Percentiles rank a stretch among this genome's conserved stretches.
phyloP scores from a whole-genome alignment of 495 filamentous ascomycete genomes.

The Xylaria nigripes region DNA sequence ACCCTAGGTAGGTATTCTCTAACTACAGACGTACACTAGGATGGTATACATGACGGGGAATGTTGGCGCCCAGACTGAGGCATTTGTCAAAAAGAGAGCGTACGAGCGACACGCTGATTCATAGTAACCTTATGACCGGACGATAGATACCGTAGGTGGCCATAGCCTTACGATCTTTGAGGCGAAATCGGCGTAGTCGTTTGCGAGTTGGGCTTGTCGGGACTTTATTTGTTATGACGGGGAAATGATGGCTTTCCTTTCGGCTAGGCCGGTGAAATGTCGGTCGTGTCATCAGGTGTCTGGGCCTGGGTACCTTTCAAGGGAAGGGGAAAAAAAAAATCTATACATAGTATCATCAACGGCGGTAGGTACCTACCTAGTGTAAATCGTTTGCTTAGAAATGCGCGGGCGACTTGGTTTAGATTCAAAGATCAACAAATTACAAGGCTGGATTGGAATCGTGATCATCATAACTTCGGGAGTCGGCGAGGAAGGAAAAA shows the following conservation, averaged over 20 bases:
- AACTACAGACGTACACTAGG: not conserved
- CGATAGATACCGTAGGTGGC: too few species aligned
- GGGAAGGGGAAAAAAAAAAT: not conserved
- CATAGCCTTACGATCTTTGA: not conserved
- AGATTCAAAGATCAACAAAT: not conserved
- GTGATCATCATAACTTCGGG: not conserved
- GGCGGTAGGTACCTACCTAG: not conserved
- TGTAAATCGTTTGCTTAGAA: too few species aligned
- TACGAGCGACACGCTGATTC: not conserved
- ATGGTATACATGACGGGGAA: not conserved
- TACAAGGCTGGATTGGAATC: not conserved
- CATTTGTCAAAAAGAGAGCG: not conserved
- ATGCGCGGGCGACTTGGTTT: too few species aligned
- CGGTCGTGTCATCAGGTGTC: too few species aligned
- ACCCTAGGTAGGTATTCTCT: too few species aligned
- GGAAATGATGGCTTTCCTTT: not conserved
- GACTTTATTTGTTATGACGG: not conserved
- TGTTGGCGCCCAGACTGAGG: not conserved
- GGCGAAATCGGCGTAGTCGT: not conserved
- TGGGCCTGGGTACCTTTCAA: too few species aligned
- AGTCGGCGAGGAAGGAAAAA: not conserved
- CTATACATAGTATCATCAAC: not conserved
- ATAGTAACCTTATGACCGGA: not conserved
- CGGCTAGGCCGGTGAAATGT: constrained; percentile 2
- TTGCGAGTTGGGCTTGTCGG: not conserved